Evolutionary conservation across 2,329 filamentous ascomycete species (phyloP), one percentile per base, ranked within the genome.

Genomic region (Aspergillus udagawae): DNA sequence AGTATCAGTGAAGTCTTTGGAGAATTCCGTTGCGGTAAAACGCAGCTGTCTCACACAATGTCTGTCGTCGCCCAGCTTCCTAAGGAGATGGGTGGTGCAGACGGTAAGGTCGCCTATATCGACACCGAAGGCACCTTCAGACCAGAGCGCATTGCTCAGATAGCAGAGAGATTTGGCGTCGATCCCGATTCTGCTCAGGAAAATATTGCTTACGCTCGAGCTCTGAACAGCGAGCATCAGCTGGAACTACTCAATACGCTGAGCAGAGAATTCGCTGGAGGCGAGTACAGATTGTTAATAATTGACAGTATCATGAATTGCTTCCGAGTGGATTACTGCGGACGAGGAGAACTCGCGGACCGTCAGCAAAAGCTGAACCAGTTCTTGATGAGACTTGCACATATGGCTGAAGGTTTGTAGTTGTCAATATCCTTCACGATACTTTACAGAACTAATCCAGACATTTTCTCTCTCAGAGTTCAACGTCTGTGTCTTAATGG

Each of bases 251-350:
- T 89, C 32, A 85, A 86, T 69, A 80, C 79, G 17, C 78, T 89
- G 10, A 79, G 83, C 44, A 80, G 81, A 59, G 82, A 82, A 58
- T 88, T 89, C 66, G 80, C 82, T 12, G 80, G 78, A 8, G 85
- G 86, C 45, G 82, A 87, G 63, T 89, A 86, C 65, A 82, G 86
- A 28, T 80, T 89, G 52, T 77, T 89, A 52, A 80, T 89, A 61
- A 83, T 89, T 65, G 86, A 89, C 73, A 88, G 85, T 65, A 86
- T 89, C 66, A 87, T 88, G 82, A 84, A 86, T 49, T 82, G 86
- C 55, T 89, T 87, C 65, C 82, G 86, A 35, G 85, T 86, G 48
- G 86, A 89, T 71, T 89, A 83, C 64, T 81, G 79, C 63, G 86
- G 86, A 7, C 83, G 86, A 54, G 86, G 85, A 20, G 86, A 89